Base-by-base conservation (phyloP, 1,284 basidiomycete genomes). In the Clitocybe nebularis region DNA sequence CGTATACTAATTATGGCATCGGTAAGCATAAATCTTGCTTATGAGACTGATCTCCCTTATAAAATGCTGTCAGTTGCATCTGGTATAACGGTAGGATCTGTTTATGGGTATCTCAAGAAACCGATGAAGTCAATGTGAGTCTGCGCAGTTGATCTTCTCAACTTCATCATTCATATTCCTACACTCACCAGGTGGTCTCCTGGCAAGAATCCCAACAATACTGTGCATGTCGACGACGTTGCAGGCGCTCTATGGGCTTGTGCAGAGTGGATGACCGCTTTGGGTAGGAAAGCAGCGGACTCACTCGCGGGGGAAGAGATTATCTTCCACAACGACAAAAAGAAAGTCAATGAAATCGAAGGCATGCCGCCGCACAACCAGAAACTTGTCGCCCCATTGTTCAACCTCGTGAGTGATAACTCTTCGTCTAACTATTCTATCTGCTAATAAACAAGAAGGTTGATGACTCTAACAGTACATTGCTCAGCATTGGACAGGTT, bases 51-150 rank as follows among this genome's bases (percentile, higher is more conserved):
- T 47, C 30, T 42, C 47, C 55, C 55, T 56, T 44, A 43, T 43
- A 43, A 21, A 16, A 16, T 40, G 36, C 22, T 38, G 43, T 19
- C 60, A 74, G 80, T 86, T 47, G 68, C 84, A 21, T 75, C 80
- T 3, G 79, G 80, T 32, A 76, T 91, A 36, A 84, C 84, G 0
- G 81, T 89, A 2, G 86, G 78, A n/a, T 81, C 88, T 28, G 83
- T 92, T 13, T 93, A 93, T 61, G 81, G 86, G 11, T 82, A 88
- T 59, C 71, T 89, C 58, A 80, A 88, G 56, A 84, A 89, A 55
- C 88, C 90, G 3, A 89, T 94, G 84, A 91, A 89, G 61, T 89
- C 84, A 20, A 70, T 90, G 78, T 89, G 64, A 59, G 81, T 63
- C n/a, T n/a, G n/a, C n/a, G n/a, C n/a, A n/a, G 25, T 45, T 13